Evolutionary conservation across 208 protist species (phyloP), one percentile per base, ranked within the genome.

Genomic region (Porcisia hertigi): DNA sequence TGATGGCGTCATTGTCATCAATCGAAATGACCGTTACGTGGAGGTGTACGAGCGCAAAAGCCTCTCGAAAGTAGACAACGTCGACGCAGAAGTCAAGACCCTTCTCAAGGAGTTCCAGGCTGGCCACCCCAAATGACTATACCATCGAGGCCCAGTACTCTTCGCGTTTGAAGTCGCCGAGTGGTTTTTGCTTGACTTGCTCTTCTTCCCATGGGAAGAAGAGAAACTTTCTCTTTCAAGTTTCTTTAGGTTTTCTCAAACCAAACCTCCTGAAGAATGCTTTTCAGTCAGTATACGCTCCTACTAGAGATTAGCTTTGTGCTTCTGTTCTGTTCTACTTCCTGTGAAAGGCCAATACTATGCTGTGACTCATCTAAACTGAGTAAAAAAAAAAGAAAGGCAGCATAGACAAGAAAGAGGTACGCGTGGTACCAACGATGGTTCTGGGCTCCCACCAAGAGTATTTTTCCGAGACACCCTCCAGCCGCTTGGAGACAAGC

Each of bases 1-100:
- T n/a, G 88, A 89, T 60, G 85, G 81, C 20, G 80, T 89, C 54
- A 87, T 92, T 41, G 82, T 92, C 55, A 73, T 92, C 12, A 89
- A 92, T 65, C 88, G 88, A 34, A 84, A 86, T 58, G 84, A 89
- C 49, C 73, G 88, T 9, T 92, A 88, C 52, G 77, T 92, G 3
- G 88, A 92, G 54, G 83, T 92, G 45, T 92, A 92, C 57, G 84
- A 88, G 65, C 81, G 83, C n/a, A 87, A 79, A 67, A 87, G 84
- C 49, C 69, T 88, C 9, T 59, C 75, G 0, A 76, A 74, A 52
- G 72, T 83, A 34, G 80, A 81, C 47, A 83, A 86, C 41, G 75
- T 82, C 11, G 86, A 87, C 25, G 77, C 70, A 14, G 75, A 90
- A 59, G 82, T 90, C 25, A 75, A 84, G 53, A 72, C 73, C 1